Evolutionary conservation across 139 green algal genomes (phyloP).

Genomic region (Microglena sp.): DNA sequence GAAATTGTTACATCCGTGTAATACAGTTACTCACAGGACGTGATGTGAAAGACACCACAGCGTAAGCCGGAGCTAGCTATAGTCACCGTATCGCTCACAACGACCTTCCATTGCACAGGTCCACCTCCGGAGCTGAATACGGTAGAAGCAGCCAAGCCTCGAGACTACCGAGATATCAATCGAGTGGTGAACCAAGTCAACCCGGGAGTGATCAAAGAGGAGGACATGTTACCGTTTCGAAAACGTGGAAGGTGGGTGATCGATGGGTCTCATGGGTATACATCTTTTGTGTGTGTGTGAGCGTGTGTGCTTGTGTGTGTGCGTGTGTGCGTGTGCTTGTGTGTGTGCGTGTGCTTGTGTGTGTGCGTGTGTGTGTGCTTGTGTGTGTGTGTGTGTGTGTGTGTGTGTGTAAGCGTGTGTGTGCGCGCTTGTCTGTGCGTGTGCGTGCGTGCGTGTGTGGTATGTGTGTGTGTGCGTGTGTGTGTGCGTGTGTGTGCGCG

Average conservation of each 20-base stretch:
- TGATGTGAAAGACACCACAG: too few species aligned
- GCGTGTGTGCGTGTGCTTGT: background rate
- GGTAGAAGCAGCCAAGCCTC: constrained; percentile 70
- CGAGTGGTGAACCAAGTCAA: constrained; percentile 70
- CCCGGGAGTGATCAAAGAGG: constrained; percentile 20
- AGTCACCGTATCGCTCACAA: too few species aligned
- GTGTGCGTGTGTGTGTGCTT: background rate
- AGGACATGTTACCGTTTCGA: background rate
- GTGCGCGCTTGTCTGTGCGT: background rate
- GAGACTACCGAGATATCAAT: constrained; percentile 67
- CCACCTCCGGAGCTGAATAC: constrained; percentile 52
- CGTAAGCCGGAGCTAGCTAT: too few species aligned
- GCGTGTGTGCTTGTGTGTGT: background rate
- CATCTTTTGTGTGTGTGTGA: background rate
- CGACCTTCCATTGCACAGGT: too few species aligned
- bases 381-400: background rate
- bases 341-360: background rate
- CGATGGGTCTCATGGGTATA: background rate
- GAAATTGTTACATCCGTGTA: too few species aligned
- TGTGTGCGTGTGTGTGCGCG: too few species aligned
- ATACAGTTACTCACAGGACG: too few species aligned
- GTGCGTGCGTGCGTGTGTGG: too few species aligned
- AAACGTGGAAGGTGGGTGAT: background rate
- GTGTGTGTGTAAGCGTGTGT: background rate
- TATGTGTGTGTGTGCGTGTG: too few species aligned